Evolutionary conservation across 2,329 filamentous ascomycete species (phyloP), one percentile per base, ranked within the genome.

Genomic region (Leptographium flavum): DNA sequence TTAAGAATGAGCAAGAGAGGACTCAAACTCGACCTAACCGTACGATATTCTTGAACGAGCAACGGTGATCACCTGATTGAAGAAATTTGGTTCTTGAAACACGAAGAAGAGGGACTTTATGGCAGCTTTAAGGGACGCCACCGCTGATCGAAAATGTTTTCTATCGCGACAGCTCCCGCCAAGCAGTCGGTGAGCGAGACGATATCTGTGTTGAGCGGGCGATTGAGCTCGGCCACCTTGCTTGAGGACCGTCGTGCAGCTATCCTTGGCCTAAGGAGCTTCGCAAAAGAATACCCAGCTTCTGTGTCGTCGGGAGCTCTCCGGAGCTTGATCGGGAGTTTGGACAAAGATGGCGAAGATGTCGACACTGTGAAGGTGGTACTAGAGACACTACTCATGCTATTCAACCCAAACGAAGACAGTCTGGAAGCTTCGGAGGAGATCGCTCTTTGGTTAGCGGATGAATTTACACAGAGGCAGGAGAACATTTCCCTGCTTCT

Each of bases 391-490:
- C 68, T 98, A 56, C 70, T 96, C 60, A 90, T 93, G 80, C 79
- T 98, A 35, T 96, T 96, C 61, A 79, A 64, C 51, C 77, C 78
- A 35, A 80, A 80, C 54, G 69, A 74, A 54, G 68, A 70, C 58
- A 93, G 86, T 70, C 75, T 87, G 28, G 90, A 96, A 71, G 87
- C 90, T 45, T 94, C 90, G 14, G 90, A 96, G 52, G 92, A 98
- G 63, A 93, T 98, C 55, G 83, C 83, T 17, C 69, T 96, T 25
- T 98, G 92, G 87, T 72, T 98, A 48, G 92, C 92, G 45, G 92
- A 98, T 64, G 90, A 96, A 63, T 98, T 98, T 60, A 95, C 92
- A 30, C 88, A 94, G 70, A 81, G 86, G 51, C 88, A 95, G 75
- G 90, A 96, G 65, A 96, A 98, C 61, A 90, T 95, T 50, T 90